A percentile compares a stretch with the other conserved stretches of the same genome.
Conservation (phyloP, 1,284 basidiomycete species). For the Apiotrichum mycotoxinovorans region DNA sequence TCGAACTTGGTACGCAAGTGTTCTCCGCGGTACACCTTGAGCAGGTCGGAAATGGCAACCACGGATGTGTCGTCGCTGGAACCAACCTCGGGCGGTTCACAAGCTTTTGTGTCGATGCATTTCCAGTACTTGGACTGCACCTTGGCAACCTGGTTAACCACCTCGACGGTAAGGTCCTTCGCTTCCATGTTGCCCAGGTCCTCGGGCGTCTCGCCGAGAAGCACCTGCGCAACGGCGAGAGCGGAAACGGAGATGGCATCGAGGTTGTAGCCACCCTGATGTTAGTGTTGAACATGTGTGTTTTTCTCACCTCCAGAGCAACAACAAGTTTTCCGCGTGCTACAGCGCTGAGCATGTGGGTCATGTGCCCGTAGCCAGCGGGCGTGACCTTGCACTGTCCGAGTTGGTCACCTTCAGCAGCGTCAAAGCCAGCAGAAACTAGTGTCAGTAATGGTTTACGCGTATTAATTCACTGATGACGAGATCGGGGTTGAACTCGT, state of each 20-base stretch:
- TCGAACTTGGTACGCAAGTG: constrained; percentile 67
- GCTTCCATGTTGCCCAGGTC: constrained; percentile 67
- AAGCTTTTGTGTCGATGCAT: constrained; percentile 68
- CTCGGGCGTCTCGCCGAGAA: constrained; percentile 81
- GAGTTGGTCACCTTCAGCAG: constrained; percentile 85
- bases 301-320: constrained; percentile 72
- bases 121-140: constrained; percentile 91
- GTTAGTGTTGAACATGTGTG: neutral
- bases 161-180: constrained; percentile 73
- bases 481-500: constrained; percentile 92
- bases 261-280: constrained; percentile 90
- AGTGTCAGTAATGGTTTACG: constrained; percentile 10
- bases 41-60: constrained; percentile 58
- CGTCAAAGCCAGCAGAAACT: constrained; percentile 99
- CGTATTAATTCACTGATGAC: constrained; percentile 72
- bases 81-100: constrained; percentile 61
- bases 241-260: constrained; percentile 83
- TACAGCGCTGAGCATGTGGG: constrained; percentile 86
- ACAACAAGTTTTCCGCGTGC: constrained; percentile 87
- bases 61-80: constrained; percentile 16
- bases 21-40: constrained; percentile 78
- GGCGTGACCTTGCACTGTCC: constrained; percentile 89
- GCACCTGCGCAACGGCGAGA: constrained; percentile 74
- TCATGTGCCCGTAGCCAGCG: constrained; percentile 97
- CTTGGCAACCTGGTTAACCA: constrained; percentile 77